Percentiles rank a stretch among this genome's conserved stretches.
phyloP scores from a whole-genome alignment of 768 basidiomycete species.

The Calvatia gigantea region DNA sequence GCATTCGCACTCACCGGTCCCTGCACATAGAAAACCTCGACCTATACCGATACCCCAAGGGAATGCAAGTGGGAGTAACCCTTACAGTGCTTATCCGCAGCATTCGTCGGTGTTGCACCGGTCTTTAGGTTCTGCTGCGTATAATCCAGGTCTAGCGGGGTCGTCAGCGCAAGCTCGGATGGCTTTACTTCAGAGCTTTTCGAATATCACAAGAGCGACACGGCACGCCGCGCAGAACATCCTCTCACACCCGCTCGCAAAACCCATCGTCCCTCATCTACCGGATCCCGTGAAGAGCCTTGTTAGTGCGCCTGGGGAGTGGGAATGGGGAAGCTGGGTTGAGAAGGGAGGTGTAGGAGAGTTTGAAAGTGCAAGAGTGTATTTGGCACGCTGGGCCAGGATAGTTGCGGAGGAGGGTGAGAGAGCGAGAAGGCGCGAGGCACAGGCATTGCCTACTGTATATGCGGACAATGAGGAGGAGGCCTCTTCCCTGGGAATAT shows the following conservation, averaged over 20 bases:
- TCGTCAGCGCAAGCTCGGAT: slow-evolving; percentile 68
- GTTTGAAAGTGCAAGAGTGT: slow-evolving; percentile 94
- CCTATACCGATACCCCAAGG: slow-evolving; percentile 46
- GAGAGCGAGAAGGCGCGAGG: slow-evolving; percentile 77
- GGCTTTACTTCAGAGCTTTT: slow-evolving; percentile 90
- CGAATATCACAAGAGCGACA: slow-evolving; percentile 89
- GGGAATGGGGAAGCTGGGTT: slow-evolving; percentile 92
- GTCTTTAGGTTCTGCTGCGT: slow-evolving; percentile 59
- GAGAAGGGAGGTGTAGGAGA: slow-evolving; percentile 92
- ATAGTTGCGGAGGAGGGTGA: slow-evolving; percentile 99
- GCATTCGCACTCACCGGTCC: slow-evolving; percentile 77
- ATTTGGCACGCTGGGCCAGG: slow-evolving; percentile 94
- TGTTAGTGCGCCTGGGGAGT: slow-evolving; percentile 86
- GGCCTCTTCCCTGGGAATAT: slow-evolving; percentile 76
- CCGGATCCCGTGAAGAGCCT: slow-evolving; percentile 91
- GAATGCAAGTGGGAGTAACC: slow-evolving; percentile 22
- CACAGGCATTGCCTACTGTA: slow-evolving; percentile 57
- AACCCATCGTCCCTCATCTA: slow-evolving; percentile 93
- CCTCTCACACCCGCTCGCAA: slow-evolving; percentile 91
- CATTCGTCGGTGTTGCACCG: slow-evolving; percentile 80
- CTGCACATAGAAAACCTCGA: slow-evolving; percentile 75
- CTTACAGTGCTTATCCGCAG: slow-evolving; percentile 38
- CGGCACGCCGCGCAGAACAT: slow-evolving; percentile 94
- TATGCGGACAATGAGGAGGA: slow-evolving; percentile 50
- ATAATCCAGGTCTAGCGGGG: slow-evolving; percentile 28